Evolutionary conservation across 352 stramenopile genomes (phyloP).

Genomic region (Phytophthora pluvialis): DNA sequence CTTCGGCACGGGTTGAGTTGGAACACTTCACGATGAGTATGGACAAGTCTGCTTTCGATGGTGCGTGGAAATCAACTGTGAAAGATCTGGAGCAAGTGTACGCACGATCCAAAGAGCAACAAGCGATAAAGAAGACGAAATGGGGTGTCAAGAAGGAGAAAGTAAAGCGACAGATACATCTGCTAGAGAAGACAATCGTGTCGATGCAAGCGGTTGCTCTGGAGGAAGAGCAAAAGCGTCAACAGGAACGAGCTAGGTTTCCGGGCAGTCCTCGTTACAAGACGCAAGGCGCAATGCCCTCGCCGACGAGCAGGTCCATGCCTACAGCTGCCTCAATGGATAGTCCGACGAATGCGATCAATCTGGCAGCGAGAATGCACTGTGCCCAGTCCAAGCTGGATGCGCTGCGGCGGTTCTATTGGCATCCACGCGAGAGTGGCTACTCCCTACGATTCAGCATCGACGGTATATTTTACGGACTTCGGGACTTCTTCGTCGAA

Average conservation of each 20-base stretch:
- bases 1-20: conserved; percentile 24
- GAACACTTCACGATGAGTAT: conserved; percentile 50
- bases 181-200: conserved; percentile 74
- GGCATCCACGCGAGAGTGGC: conserved; percentile 73
- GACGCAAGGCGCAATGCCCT: conserved; percentile 24
- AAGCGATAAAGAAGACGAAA: conserved; percentile 47
- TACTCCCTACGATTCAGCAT: conserved; percentile 83
- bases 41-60: conserved; percentile 60
- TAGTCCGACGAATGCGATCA: conserved; percentile 58
- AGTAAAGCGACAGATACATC: conserved; percentile 67
- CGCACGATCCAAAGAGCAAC: conserved; percentile 49
- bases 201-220: conserved; percentile 66
- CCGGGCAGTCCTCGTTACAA: conserved; percentile 33
- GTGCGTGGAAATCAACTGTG: conserved; percentile 54
- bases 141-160: conserved; percentile 74
- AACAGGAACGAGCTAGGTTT: conserved; percentile 41
- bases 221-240: conserved; percentile 54
- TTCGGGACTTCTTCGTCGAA: conserved; percentile 77
- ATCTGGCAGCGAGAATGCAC: conserved; percentile 59
- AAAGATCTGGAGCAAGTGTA: conserved; percentile 63
- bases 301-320: conserved; percentile 24
- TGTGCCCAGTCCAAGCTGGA: conserved; percentile 77
- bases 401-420: conserved; percentile 67
- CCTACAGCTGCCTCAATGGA: conserved; percentile 26
- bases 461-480: conserved; percentile 80